Evolutionary conservation across 179 eudicot species (phyloP).

Genomic region (Drosera spatulata): DNA sequence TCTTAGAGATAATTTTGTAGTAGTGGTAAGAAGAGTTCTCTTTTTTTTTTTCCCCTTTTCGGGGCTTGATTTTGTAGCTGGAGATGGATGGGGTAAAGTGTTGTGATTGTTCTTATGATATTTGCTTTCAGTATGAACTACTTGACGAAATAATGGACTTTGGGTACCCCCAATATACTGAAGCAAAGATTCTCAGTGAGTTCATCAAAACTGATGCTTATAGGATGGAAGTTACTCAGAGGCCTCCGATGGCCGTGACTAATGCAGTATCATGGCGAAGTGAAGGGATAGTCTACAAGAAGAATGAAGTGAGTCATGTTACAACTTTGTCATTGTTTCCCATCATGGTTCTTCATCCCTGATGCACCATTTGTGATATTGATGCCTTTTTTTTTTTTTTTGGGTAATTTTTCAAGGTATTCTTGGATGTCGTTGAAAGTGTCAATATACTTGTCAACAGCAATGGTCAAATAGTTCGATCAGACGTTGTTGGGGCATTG

Average conservation of each 20-base stretch:
- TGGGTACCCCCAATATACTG: slow-evolving; percentile 88
- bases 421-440: slow-evolving; percentile 77
- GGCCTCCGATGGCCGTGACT: slow-evolving; percentile 95
- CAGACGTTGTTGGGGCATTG: slow-evolving; percentile 71
- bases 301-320: slow-evolving; percentile 43
- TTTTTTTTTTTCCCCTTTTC: no score
- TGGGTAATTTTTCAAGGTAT: slow-evolving; percentile 34
- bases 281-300: slow-evolving; percentile 78
- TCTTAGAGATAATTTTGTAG: slow-evolving; percentile 80
- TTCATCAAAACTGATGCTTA: slow-evolving; percentile 81
- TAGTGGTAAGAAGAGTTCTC: slow-evolving; percentile 38
- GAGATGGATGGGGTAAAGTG: background rate
- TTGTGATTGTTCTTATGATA: background rate
- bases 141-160: slow-evolving; percentile 15
- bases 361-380: no score
- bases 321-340: no score
- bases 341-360: no score
- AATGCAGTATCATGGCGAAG: slow-evolving; percentile 99
- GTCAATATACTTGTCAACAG: slow-evolving; percentile 71
- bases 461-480: slow-evolving; percentile 72
- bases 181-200: slow-evolving; percentile 77
- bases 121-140: slow-evolving; percentile 53
- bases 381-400: no score
- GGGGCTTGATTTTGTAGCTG: background rate
- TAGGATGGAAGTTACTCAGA: slow-evolving; percentile 67